A percentile compares a stretch with the other conserved stretches of the same genome.
phyloP scores from a whole-genome alignment of 257 asterid species.

The Solanum habrochaites region DNA sequence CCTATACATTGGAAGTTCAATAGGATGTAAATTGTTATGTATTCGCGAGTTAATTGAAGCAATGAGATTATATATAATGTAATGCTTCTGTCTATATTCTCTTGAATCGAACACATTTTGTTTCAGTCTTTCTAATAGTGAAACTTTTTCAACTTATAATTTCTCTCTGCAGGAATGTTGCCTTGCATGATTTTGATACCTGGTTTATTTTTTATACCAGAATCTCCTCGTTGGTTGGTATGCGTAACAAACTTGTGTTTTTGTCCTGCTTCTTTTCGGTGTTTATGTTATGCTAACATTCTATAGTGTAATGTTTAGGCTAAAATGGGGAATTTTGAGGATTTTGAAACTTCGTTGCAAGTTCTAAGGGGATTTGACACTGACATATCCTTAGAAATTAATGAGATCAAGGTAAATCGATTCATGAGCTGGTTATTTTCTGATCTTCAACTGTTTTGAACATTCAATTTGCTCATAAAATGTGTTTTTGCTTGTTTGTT shows the following conservation, averaged over 20 bases:
- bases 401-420: slow-evolving; percentile 69
- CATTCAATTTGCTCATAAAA: not conserved
- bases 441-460: not conserved
- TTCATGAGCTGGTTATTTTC: not conserved
- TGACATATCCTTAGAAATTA: slow-evolving; percentile 62
- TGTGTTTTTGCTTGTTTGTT: not conserved
- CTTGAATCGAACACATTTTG: not conserved
- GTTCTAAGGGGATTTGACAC: slow-evolving; percentile 75
- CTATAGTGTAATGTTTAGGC: slow-evolving; percentile 31
- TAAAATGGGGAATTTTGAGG: slow-evolving; percentile 69
- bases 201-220: slow-evolving; percentile 81
- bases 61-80: not conserved
- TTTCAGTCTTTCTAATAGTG: not conserved
- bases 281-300: not conserved
- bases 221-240: slow-evolving; percentile 98
- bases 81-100: not conserved
- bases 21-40: not conserved
- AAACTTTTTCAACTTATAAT: not conserved
- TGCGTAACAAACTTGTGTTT: not conserved
- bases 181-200: slow-evolving; percentile 80
- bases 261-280: not conserved
- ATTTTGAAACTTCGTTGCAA: slow-evolving; percentile 74
- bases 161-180: slow-evolving; percentile 39
- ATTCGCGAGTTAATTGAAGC: not conserved
- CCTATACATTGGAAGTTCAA: not conserved